A percentile compares a stretch with the other conserved stretches of the same genome.
Conservation (phyloP, 805 yeast species). For the Ogataea pini region DNA sequence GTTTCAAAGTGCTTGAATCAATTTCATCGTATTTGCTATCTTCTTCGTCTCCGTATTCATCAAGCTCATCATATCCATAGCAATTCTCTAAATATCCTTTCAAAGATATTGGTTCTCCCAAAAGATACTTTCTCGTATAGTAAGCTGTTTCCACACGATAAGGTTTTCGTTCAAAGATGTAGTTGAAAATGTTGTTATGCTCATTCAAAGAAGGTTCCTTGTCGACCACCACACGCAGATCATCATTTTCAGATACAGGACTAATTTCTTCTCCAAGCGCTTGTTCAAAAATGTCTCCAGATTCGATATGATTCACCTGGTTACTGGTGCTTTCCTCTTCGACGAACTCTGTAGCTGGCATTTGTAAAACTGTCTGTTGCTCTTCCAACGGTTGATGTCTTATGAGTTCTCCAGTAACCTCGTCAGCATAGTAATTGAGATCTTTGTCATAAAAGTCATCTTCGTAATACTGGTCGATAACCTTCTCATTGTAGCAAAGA, state of each 20-base stretch:
- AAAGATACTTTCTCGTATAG: conserved; percentile 13
- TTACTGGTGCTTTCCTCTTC: conserved; percentile 6
- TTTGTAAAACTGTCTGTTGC: conserved; percentile 1
- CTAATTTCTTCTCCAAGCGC: conserved; percentile 10
- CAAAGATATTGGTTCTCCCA: conserved; percentile 16
- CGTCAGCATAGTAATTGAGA: conserved; percentile 20
- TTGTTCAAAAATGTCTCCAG: conserved; percentile 16
- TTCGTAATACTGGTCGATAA: conserved; percentile 22
- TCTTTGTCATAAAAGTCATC: conserved; percentile 10
- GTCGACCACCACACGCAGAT: conserved; percentile 20
- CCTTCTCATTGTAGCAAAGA: conserved; percentile 15
- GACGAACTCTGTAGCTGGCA: background rate
- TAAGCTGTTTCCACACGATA: conserved; percentile 14
- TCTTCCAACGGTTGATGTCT: conserved; percentile 10
- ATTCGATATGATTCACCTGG: background rate
- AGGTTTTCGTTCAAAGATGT: conserved; percentile 12
- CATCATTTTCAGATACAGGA: conserved; percentile 19
- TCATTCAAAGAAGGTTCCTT: background rate
- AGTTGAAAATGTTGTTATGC: conserved; percentile 6
- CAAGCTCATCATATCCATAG: conserved; percentile 12
- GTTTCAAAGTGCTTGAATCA: conserved; percentile 8
- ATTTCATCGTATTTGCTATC: conserved; percentile 9
- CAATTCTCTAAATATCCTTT: conserved; percentile 15
- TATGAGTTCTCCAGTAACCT: conserved; percentile 23
- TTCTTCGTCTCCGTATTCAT: conserved; percentile 10